These are phyloP conservation scores for Maudiozyma barnettii DNA, from an alignment of 805 yeast species.

Conservation along the genomic window DNA sequence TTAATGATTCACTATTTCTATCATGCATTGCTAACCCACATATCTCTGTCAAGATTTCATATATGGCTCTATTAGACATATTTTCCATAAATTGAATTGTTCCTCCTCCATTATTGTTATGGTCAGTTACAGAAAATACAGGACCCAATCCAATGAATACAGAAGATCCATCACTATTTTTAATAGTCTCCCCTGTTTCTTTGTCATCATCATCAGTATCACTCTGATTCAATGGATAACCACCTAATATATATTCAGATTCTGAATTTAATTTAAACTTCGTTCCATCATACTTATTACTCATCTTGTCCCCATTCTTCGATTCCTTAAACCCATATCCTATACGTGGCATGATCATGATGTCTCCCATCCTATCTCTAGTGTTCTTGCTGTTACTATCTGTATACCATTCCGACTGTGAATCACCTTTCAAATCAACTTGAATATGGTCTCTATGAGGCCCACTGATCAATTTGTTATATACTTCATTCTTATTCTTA, in stretches of 20 bases:
- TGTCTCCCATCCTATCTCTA: neutral
- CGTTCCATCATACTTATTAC: neutral
- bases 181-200: neutral
- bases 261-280: neutral
- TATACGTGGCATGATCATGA: neutral
- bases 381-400: neutral
- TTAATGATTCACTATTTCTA: neutral
- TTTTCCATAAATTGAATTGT: too few species aligned
- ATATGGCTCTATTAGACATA: neutral
- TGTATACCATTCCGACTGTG: neutral
- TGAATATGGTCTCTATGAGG: neutral
- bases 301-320: neutral
- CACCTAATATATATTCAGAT: constrained; percentile 60
- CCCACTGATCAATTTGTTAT: constrained; percentile 30
- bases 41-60: neutral
- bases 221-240: constrained; percentile 41
- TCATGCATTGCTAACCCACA: neutral
- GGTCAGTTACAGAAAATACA: too few species aligned
- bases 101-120: too few species aligned
- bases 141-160: too few species aligned
- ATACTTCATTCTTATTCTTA: constrained; percentile 32
- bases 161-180: neutral
- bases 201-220: neutral
- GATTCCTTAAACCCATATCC: neutral
- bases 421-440: neutral